Conservation (phyloP, 2,329 filamentous ascomycete species). For the Nemania diffusa region DNA sequence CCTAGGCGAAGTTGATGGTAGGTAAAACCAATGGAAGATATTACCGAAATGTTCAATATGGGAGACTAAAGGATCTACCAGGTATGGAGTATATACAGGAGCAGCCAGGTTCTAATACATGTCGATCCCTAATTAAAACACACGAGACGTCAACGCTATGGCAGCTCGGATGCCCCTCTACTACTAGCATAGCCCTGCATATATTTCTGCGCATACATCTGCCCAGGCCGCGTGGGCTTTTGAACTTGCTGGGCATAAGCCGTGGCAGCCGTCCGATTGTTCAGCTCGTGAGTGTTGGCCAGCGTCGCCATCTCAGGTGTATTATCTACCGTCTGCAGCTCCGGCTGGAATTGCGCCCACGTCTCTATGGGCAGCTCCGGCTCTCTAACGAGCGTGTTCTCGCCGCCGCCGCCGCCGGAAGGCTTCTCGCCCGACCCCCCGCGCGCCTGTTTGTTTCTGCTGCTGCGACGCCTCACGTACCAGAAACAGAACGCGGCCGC, state of each 20-base stretch:
- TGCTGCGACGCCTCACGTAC: not conserved
- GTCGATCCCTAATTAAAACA: no score
- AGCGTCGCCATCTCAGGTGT: constrained; percentile 13
- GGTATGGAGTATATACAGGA: no score
- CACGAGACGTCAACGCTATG: no score
- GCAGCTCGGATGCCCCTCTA: no score
- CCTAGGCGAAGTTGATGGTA: no score
- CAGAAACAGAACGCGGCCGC: not conserved
- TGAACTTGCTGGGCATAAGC: not conserved
- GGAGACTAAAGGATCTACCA: no score
- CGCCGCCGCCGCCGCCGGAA: no score
- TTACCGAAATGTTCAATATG: no score
- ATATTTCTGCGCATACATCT: not conserved
- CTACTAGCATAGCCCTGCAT: no score
- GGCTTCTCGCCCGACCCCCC: not conserved
- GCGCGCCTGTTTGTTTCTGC: not conserved
- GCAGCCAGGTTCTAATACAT: no score
- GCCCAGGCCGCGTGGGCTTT: not conserved
- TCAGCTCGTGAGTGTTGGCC: constrained; percentile 9
- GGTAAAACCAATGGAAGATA: no score
- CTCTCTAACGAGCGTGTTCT: not conserved
- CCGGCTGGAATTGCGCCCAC: not conserved
- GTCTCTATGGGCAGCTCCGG: not conserved
- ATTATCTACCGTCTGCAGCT: constrained; percentile 9
- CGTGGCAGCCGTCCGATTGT: not conserved